These are phyloP conservation scores for Globisporangium splendens DNA, from an alignment of 352 stramenopile genomes.

Conservation along the genomic window DNA sequence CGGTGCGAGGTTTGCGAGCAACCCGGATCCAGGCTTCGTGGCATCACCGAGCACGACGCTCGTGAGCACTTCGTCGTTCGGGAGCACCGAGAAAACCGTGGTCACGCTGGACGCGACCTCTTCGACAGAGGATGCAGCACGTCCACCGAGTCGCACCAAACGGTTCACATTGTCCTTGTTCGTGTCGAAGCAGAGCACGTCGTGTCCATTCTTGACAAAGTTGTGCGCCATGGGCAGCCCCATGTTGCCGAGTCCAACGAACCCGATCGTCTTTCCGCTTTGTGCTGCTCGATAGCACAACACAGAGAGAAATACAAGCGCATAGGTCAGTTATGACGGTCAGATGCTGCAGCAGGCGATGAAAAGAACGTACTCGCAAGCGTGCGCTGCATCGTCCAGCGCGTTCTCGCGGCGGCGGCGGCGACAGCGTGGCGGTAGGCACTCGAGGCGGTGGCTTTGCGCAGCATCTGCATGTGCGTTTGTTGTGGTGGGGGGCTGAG, in stretches of 20 bases:
- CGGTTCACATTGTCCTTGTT: slow-evolving; percentile 26
- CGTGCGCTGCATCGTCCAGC: not conserved
- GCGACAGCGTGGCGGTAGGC: not conserved
- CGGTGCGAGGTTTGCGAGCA: slow-evolving; percentile 32
- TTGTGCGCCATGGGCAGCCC: slow-evolving; percentile 89
- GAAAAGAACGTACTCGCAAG: slow-evolving; percentile 6
- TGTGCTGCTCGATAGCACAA: not conserved
- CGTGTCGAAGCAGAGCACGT: slow-evolving; percentile 65
- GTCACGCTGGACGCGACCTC: slow-evolving; percentile 29
- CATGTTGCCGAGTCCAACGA: slow-evolving; percentile 93
- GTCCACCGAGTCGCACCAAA: slow-evolving; percentile 29
- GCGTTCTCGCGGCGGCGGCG: not conserved
- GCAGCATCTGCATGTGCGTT: slow-evolving; percentile 2
- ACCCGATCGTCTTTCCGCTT: slow-evolving; percentile 42
- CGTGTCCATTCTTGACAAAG: slow-evolving; percentile 60
- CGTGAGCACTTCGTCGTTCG: slow-evolving; percentile 60
- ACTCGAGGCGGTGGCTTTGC: not conserved
- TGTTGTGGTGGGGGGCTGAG: not conserved
- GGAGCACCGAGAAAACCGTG: slow-evolving; percentile 61
- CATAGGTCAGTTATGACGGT: not conserved
- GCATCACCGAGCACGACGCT: slow-evolving; percentile 33
- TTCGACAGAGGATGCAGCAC: slow-evolving; percentile 31
- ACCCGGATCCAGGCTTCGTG: slow-evolving; percentile 14
- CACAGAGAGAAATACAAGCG: not conserved
- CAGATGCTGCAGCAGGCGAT: not conserved